Evolutionary conservation across 306 rosid genomes (phyloP).

Genomic region (Prunus padus): DNA sequence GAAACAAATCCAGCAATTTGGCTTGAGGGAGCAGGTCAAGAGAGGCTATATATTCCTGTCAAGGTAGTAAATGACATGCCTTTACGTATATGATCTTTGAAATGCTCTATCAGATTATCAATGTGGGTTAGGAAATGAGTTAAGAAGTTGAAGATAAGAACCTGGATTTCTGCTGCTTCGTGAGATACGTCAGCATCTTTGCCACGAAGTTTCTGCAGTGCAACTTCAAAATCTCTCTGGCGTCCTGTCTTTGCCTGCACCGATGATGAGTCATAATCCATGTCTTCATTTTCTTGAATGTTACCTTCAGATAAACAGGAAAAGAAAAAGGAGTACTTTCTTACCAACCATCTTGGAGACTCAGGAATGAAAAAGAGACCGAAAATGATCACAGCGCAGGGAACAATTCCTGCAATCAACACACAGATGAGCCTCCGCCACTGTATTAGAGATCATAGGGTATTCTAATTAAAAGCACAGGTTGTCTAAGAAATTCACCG

Average conservation of each 20-base stretch:
- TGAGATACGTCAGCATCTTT: slow-evolving; percentile 61
- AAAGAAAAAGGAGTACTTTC: slow-evolving; percentile 12
- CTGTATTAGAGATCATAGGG: not conserved
- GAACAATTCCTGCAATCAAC: slow-evolving; percentile 62
- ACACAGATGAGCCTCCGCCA: slow-evolving; percentile 22
- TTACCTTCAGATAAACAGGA: not conserved
- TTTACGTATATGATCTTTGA: slow-evolving; percentile 9
- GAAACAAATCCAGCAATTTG: slow-evolving; percentile 67
- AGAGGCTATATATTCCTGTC: slow-evolving; percentile 70
- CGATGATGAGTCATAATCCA: slow-evolving; percentile 7
- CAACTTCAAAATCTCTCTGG: slow-evolving; percentile 49
- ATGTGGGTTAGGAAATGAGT: not conserved
- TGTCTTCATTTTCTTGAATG: not conserved
- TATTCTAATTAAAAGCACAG: slow-evolving; percentile 8
- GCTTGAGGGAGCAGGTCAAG: slow-evolving; percentile 76
- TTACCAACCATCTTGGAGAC: slow-evolving; percentile 98
- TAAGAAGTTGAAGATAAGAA: slow-evolving; percentile 22
- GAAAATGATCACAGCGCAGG: slow-evolving; percentile 60
- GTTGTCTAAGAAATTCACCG: slow-evolving; percentile 39
- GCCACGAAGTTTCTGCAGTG: slow-evolving; percentile 73
- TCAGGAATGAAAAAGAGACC: slow-evolving; percentile 90
- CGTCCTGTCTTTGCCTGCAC: slow-evolving; percentile 71
- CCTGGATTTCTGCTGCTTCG: slow-evolving; percentile 90
- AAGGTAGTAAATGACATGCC: slow-evolving; percentile 14
- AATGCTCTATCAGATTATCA: not conserved